Evolutionary conservation across 805 yeast species (phyloP).

Genomic region (Ogataea populi-albae): DNA sequence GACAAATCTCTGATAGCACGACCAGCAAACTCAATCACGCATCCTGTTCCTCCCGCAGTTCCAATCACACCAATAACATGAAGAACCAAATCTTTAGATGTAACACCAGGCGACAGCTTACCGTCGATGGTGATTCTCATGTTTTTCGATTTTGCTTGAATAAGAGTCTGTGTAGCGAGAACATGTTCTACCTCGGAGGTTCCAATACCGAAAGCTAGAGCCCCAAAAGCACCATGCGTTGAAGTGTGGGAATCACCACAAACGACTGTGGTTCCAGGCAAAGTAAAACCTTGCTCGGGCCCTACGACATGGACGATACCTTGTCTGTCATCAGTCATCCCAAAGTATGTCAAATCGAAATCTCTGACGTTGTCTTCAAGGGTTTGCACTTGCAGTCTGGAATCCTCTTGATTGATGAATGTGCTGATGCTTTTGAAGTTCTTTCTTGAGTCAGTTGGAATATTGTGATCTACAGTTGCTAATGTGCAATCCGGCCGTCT

Average conservation of each 20-base stretch:
- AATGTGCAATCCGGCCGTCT: constrained; percentile 91
- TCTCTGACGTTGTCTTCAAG: constrained; percentile 89
- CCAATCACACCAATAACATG: constrained; percentile 97
- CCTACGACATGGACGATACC: constrained; percentile 99
- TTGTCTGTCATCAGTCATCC: constrained; percentile 92
- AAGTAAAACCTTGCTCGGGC: constrained; percentile 97
- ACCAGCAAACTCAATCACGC: constrained; percentile 96
- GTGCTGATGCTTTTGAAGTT: constrained; percentile 68
- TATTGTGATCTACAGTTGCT: constrained; percentile 96
- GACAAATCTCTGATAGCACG: constrained; percentile 84
- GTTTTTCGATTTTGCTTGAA: constrained; percentile 93
- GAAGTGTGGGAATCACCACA: constrained; percentile 99
- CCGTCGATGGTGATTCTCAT: constrained; percentile 90
- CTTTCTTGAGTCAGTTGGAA: constrained; percentile 88
- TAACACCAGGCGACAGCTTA: constrained; percentile 79
- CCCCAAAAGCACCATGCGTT: constrained; percentile 98
- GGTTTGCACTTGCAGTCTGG: constrained; percentile 88
- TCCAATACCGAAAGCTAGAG: constrained; percentile 98
- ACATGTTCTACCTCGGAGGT: constrained; percentile 99
- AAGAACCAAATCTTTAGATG: constrained; percentile 91
- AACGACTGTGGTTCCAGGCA: constrained; percentile 98
- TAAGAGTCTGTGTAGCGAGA: constrained; percentile 92
- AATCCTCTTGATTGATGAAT: constrained; percentile 87
- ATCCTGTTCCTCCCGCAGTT: constrained; percentile 99
- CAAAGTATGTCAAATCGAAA: constrained; percentile 87